Base-by-base conservation (phyloP, 2,329 filamentous ascomycete genomes). In the Pleurostoma richardsiae region DNA sequence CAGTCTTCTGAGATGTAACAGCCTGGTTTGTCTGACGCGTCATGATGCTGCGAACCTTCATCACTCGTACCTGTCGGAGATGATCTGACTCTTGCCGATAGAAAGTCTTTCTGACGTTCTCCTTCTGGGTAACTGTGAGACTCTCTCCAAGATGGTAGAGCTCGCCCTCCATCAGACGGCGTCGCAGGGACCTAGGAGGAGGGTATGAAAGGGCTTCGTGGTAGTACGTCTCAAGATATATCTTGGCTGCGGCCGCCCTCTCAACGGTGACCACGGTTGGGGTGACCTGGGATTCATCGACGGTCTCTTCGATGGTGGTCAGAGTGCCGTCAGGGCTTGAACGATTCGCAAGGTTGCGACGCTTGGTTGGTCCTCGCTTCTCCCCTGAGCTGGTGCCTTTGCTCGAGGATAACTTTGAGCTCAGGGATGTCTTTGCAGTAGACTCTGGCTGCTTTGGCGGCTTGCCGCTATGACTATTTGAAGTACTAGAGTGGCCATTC, bases 171-270 rank as follows among this genome's bases (percentile, higher is more conserved):
- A 92, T 68, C 43, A 81, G 74, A 38, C 76, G 71, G 31, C 77
- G 72, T 4, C 88, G 80, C 45, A 83, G 60, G 1, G 77, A 76
- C 1, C 88, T 80, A 45, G 82, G 73, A 4, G 76, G 79, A 2
- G 73, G 68, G 3, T 70, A 69, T 29, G 71, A 72, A 3, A 89
- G 71, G 6, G 90, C 63, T n/a, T 82, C 72, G 55, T 91, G 85
- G 69, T 88, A 96, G 57, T 91, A 81, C 0, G 83, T 89, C 64
- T 97, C 94, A 7, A 97, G 76, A 56, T 83, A 95, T 26, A 95
- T 81, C 63, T 95, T 96, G 40, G 89, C 86, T 0, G 88, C 85
- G 0, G 90, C 83, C 3, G 85, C 80, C 50, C 79, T 82, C 67
- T 97, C 92, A 0, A 90, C 85, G 0, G 90, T 95, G 8, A 63